These are phyloP conservation scores for Leptographium lundbergii DNA, from an alignment of 2,329 filamentous ascomycete genomes.

Conservation along the genomic window DNA sequence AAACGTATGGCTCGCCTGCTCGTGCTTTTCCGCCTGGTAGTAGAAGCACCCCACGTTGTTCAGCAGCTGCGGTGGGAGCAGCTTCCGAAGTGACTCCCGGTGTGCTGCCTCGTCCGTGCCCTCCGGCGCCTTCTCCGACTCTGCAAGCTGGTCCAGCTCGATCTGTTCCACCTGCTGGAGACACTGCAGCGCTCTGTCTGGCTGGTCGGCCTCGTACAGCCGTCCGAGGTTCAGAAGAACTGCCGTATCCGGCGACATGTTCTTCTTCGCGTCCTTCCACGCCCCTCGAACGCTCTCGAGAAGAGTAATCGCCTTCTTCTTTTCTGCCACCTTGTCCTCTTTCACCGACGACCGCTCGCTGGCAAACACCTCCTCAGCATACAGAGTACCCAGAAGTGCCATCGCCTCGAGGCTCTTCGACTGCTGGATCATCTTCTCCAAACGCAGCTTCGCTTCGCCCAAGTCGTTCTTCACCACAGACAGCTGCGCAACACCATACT, in stretches of 20 bases:
- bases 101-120: constrained; percentile 47
- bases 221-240: constrained; percentile 86
- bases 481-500: constrained; percentile 86
- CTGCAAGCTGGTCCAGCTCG: constrained; percentile 65
- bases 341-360: constrained; percentile 50
- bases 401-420: constrained; percentile 78
- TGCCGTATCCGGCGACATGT: constrained; percentile 65
- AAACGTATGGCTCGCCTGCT: constrained; percentile 73
- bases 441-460: constrained; percentile 79
- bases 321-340: constrained; percentile 77
- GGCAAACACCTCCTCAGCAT: constrained; percentile 87
- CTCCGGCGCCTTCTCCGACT: constrained; percentile 52
- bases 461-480: constrained; percentile 73
- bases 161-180: constrained; percentile 85
- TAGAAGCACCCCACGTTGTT: constrained; percentile 98
- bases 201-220: constrained; percentile 73
- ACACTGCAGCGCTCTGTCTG: constrained; percentile 86
- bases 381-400: constrained; percentile 79
- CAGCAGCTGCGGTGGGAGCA: constrained; percentile 76
- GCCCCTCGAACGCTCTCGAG: constrained; percentile 73
- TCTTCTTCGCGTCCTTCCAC: constrained; percentile 91
- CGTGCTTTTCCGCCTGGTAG: constrained; percentile 73
- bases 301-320: constrained; percentile 73
- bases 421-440: constrained; percentile 89
- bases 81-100: constrained; percentile 54